phyloP scores from a whole-genome alignment of 768 basidiomycete genomes.

The Mycena sanguinolenta region DNA sequence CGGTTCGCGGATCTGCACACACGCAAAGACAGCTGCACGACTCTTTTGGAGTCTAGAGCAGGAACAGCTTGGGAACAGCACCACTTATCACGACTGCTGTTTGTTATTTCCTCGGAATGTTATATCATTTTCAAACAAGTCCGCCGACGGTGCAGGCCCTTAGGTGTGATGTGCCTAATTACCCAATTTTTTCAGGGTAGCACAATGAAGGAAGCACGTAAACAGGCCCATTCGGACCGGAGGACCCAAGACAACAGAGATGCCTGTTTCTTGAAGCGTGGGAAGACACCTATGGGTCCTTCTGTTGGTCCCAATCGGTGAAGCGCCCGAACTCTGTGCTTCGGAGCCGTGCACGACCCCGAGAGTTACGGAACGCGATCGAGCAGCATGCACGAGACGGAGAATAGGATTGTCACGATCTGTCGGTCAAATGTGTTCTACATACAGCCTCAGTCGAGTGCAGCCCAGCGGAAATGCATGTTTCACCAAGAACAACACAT shows the following conservation, averaged over 20 bases:
- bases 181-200: constrained; percentile 23
- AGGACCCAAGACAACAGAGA: not conserved
- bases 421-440: not conserved
- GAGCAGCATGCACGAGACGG: not conserved
- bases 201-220: constrained; percentile 17
- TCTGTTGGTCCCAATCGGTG: not conserved
- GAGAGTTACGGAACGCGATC: no score
- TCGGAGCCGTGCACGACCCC: no score
- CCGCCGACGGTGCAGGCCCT: constrained; percentile 22
- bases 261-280: constrained; percentile 2
- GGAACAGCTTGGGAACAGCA: no score
- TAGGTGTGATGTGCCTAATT: constrained; percentile 24
- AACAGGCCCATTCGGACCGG: not conserved
- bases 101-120: constrained; percentile 26
- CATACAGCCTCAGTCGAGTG: no score
- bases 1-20: not conserved
- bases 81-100: not conserved
- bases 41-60: not conserved
- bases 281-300: constrained; percentile 25
- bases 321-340: not conserved
- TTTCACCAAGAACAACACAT: constrained; percentile 9
- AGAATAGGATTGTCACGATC: not conserved
- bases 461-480: not conserved
- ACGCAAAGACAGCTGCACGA: not conserved
- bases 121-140: not conserved